Evolutionary conservation across 2,329 filamentous ascomycete species (phyloP).

Genomic region (Fonsecaea pugnacius): DNA sequence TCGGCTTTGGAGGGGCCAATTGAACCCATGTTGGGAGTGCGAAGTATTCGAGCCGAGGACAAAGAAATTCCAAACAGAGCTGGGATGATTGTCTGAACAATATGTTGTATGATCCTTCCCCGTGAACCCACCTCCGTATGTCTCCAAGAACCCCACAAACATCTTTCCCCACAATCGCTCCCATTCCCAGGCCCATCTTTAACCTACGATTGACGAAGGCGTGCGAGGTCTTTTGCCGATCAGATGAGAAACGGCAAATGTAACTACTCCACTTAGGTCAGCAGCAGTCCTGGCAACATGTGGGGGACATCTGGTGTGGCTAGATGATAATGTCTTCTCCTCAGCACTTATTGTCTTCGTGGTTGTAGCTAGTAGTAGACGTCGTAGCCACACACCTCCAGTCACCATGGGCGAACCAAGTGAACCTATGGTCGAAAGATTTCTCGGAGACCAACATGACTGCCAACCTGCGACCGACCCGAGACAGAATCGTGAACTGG

Average conservation of each 20-base stretch:
- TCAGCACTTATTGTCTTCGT: not conserved
- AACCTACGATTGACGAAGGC: constrained; percentile 6
- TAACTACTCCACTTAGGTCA: constrained; percentile 17
- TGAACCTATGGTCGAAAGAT: constrained; percentile 27
- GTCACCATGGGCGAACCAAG: constrained; percentile 2
- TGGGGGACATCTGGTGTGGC: constrained; percentile 1
- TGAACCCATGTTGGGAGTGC: constrained; percentile 11
- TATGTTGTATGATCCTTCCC: not conserved
- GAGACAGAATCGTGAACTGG: constrained; percentile 29
- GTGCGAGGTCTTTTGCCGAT: constrained; percentile 3
- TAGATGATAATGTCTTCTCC: constrained; percentile 5
- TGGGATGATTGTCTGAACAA: not conserved
- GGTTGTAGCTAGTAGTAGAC: not conserved
- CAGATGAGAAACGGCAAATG: constrained; percentile 19
- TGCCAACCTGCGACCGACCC: constrained; percentile 30
- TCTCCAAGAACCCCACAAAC: constrained; percentile 25
- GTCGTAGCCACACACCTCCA: not conserved
- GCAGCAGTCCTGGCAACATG: not conserved
- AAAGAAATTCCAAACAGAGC: not conserved
- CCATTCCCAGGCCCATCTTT: not conserved
- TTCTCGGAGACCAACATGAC: constrained; percentile 32
- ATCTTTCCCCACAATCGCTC: constrained; percentile 17
- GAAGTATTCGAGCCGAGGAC: not conserved
- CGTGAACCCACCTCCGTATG: constrained; percentile 4
- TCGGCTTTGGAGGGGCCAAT: constrained; percentile 19